A percentile compares a stretch with the other conserved stretches of the same genome.
Evolutionary conservation across 2,329 filamentous ascomycete genomes (phyloP).

Genomic region (Pseudopithomyces maydicus): DNA sequence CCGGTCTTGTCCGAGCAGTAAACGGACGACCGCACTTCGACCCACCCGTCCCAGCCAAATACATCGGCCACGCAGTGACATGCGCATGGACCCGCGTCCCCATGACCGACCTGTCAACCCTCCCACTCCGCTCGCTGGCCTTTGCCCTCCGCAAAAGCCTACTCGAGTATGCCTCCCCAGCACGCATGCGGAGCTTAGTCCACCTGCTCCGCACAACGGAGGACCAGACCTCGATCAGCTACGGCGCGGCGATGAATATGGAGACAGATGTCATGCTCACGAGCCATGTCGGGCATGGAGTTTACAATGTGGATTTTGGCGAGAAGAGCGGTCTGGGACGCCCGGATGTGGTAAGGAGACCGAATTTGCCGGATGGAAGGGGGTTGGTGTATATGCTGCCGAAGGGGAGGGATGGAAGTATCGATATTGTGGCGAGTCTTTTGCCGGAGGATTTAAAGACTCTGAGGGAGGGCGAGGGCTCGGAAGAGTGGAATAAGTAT

Average conservation of each 20-base stretch:
- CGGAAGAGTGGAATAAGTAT: neutral
- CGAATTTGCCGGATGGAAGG: conserved; percentile 2
- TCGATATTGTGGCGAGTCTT: conserved; percentile 1
- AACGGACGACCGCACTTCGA: neutral
- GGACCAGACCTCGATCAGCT: neutral
- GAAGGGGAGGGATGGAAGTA: neutral
- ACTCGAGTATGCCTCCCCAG: neutral
- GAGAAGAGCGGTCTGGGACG: neutral
- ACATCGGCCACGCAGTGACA: neutral
- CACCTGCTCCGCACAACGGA: neutral
- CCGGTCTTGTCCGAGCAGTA: neutral
- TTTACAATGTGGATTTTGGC: neutral
- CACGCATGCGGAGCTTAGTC: neutral
- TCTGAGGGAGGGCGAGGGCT: neutral
- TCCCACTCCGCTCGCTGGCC: neutral
- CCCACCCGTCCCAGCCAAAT: neutral
- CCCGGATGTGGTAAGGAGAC: neutral
- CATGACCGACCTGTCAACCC: neutral
- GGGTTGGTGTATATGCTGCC: neutral
- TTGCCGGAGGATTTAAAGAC: neutral
- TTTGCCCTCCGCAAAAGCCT: neutral
- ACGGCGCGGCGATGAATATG: neutral
- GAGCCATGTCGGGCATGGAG: neutral
- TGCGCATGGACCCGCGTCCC: neutral
- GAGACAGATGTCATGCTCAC: neutral